Conservation (phyloP, 2,329 filamentous ascomycete species). For the Hypoxylon sp. region DNA sequence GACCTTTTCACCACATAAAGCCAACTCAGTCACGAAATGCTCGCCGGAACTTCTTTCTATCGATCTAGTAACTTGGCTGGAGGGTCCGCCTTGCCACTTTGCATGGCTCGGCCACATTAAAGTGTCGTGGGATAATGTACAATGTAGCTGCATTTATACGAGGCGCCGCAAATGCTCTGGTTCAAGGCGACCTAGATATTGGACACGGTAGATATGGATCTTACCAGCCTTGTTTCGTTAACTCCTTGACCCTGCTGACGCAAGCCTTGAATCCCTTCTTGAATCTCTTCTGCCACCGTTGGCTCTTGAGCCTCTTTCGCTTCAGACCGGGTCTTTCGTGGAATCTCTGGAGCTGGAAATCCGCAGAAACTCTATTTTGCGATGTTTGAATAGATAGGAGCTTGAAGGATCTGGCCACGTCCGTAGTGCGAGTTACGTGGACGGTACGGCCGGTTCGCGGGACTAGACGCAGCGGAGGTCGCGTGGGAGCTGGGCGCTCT, state of each 20-base stretch:
- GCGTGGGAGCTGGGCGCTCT: constrained; percentile 29
- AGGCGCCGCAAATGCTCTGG: constrained; percentile 8
- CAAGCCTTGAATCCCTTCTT: constrained; percentile 76
- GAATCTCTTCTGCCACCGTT: constrained; percentile 79
- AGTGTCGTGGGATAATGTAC: constrained; percentile 9
- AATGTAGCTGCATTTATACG: constrained; percentile 13
- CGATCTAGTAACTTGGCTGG: neutral
- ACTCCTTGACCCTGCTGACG: constrained; percentile 74
- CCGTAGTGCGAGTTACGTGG: constrained; percentile 60
- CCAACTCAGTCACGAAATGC: neutral
- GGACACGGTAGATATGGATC: constrained; percentile 35
- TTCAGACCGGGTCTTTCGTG: constrained; percentile 83
- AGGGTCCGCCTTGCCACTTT: neutral
- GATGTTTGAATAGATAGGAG: constrained; percentile 58
- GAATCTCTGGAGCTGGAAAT: constrained; percentile 73
- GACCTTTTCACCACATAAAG: neutral
- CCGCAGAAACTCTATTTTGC: constrained; percentile 70
- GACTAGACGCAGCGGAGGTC: constrained; percentile 56
- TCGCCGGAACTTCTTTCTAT: neutral
- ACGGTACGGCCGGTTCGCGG: constrained; percentile 63
- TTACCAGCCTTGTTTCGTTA: constrained; percentile 86
- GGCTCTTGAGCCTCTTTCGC: constrained; percentile 79
- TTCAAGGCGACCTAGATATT: constrained; percentile 26
- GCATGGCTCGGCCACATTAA: neutral
- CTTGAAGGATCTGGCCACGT: constrained; percentile 62